Base-by-base conservation (phyloP, 1,284 basidiomycete species). In the Sporisorium sorghi region DNA sequence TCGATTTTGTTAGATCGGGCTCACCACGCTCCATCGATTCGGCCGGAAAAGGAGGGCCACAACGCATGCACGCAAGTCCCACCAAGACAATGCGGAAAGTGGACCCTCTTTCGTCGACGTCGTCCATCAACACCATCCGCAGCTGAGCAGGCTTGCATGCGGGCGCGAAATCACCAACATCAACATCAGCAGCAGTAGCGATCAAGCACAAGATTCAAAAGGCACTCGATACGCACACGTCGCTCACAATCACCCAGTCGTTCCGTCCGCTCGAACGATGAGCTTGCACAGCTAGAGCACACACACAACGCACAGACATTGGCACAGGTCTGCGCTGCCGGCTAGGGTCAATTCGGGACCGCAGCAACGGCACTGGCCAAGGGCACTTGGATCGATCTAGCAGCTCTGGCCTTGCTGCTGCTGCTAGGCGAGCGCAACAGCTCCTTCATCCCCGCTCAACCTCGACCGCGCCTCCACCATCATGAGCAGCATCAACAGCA, bases 401-500 rank as follows among this genome's bases (percentile, higher is more conserved):
- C 43, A 46, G 43, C 43, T 46, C 43, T 3, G 23, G 40, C 3
- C 40, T 33, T n/a, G 44, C 42, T 52, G 52, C 52, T 24, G 49
- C 35, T 17, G n/a, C n/a, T n/a, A 54, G 24, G 35, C 35, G n/a
- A 37, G 35, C 3, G 35, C 46, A 28, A 14, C 47, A 15, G 11
- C 24, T 6, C 26, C 11, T 10, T 44, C 37, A 33, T 8, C n/a
- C 21, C 15, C 28, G 28, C 44, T 48, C 35, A 1, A 19, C 8
- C 26, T 23, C 0, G 33, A 11, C 11, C 26, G 19, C 0, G n/a
- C n/a, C n/a, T n/a, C n/a, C n/a, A n/a, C n/a, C 43, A 37, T 19
- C 19, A 72, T 72, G 69, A 61, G 56, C 46, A 47, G 57, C n/a
- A 21, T 60, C 53, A 67, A 48, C 54, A 82, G 77, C 76, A 74